These are phyloP conservation scores for Pyricularia sp. DNA, from an alignment of 2,329 filamentous ascomycete genomes.

Conservation along the genomic window DNA sequence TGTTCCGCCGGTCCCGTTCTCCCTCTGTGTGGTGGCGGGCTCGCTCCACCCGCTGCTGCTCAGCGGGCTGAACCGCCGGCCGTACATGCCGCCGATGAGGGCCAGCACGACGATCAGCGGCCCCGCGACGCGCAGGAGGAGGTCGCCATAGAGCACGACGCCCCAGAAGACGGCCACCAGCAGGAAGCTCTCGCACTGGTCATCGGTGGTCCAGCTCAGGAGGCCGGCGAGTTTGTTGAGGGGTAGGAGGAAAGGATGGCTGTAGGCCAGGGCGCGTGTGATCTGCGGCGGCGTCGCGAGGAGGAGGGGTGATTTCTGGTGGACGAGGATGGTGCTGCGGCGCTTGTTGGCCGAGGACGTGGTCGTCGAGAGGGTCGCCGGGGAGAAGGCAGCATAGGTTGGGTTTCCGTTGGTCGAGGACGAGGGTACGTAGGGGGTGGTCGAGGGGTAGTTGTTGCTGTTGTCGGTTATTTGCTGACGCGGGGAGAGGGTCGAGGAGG, in stretches of 20 bases:
- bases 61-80: slow-evolving; percentile 77
- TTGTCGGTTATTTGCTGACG: background rate
- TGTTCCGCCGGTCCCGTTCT: slow-evolving; percentile 15
- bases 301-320: slow-evolving; percentile 90
- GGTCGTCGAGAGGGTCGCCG: slow-evolving; percentile 57
- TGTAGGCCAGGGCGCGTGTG: slow-evolving; percentile 88
- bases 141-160: slow-evolving; percentile 74
- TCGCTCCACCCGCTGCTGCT: slow-evolving; percentile 72
- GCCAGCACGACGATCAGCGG: slow-evolving; percentile 72
- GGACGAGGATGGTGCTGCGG: slow-evolving; percentile 84
- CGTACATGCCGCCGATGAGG: slow-evolving; percentile 88
- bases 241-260: slow-evolving; percentile 85
- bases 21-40: slow-evolving; percentile 25
- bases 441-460: slow-evolving; percentile 10
- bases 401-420: slow-evolving; percentile 40
- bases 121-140: slow-evolving; percentile 70
- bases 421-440: too few relatives aligned
- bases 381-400: slow-evolving; percentile 85
- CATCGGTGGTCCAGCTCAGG: slow-evolving; percentile 86
- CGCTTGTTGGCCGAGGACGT: slow-evolving; percentile 58
- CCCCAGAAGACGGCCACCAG: slow-evolving; percentile 82
- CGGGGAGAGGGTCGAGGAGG: slow-evolving; percentile 15
- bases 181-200: slow-evolving; percentile 96
- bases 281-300: slow-evolving; percentile 91
- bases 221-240: slow-evolving; percentile 79